phyloP scores from a whole-genome alignment of 257 asterid genomes.

The Schizonepeta tenuifolia region DNA sequence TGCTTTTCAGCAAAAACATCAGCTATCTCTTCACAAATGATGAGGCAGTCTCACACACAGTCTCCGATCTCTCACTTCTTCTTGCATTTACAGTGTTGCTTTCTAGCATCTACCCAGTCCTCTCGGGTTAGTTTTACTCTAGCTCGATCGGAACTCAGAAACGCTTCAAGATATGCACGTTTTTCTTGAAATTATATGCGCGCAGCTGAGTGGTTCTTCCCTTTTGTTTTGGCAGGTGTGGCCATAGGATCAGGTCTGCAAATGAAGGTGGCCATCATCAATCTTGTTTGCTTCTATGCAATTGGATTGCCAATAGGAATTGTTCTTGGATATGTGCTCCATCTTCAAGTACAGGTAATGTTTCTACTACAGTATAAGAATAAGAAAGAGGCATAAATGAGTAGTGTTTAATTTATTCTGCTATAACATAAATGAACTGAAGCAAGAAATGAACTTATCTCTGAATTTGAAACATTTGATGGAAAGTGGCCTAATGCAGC shows the following conservation, averaged over 20 bases:
- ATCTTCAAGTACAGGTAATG: constrained; percentile 37
- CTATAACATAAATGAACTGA: too few species aligned
- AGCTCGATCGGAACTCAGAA: too few species aligned
- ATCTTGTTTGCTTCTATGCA: constrained; percentile 35
- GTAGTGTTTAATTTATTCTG: too few species aligned
- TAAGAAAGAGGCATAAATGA: too few species aligned
- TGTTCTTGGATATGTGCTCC: constrained; percentile 37
- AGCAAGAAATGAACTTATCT: too few species aligned
- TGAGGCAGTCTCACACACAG: constrained; percentile 43
- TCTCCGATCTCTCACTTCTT: constrained; percentile 51
- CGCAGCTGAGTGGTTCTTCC: not conserved
- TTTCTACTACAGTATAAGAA: not conserved
- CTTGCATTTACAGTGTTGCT: constrained; percentile 59
- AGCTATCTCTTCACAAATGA: constrained; percentile 58
- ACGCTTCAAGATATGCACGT: not conserved
- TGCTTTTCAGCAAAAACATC: constrained; percentile 44
- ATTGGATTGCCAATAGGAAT: constrained; percentile 44
- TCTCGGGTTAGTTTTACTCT: constrained; percentile 45
- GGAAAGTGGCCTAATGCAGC: not conserved
- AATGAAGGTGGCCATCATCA: constrained; percentile 34
- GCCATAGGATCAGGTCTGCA: constrained; percentile 42
- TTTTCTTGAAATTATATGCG: not conserved
- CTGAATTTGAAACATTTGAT: too few species aligned
- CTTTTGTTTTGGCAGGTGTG: constrained; percentile 29
- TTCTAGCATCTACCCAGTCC: constrained; percentile 57